Evolutionary conservation across 768 basidiomycete species (phyloP), one percentile per base, ranked within the genome.

Genomic region (Tricholoma matsutake): DNA sequence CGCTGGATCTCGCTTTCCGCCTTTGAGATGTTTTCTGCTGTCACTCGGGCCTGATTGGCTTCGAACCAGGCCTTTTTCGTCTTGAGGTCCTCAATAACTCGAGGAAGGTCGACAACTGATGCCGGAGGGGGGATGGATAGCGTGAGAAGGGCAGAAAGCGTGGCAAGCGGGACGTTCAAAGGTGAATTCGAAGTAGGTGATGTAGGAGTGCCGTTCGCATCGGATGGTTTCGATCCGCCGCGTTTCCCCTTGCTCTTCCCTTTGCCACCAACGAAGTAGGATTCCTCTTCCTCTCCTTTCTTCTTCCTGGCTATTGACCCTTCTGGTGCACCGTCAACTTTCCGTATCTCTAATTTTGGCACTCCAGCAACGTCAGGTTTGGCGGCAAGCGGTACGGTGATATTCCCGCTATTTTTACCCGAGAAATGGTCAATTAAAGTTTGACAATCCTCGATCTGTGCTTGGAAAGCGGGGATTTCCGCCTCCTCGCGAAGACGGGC

Each of bases 1-100:
- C 84, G 84, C 65, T 82, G 76, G 69, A 94, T 91, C 64, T 89
- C 84, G 13, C 81, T 82, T 72, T 94, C 89, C 11, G 89, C 93
- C 75, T 90, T 90, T 39, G 86, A 84, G 55, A 94, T 78, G 66
- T 92, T 91, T 69, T 92, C 91, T 4, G 84, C 82, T 2, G 92
- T 94, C 63, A 83, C 84, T 22, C 85, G 86, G 28, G 83, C 84
- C 74, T 96, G 94, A 76, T 98, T 98, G 32, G 92, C 96, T 72
- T 90, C 87, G 69, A 86, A 97, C 94, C 95, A 98, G 22, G 87
- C 81, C 78, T 95, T 95, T 83, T 98, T 99, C 55, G 86, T 92
- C 74, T 90, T 90, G 60, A 99, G 81, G 72, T 97, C 92, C 69
- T 92, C 91, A 59, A 98, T 80, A 52, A 94, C 85, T 57, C 93